Conservation (phyloP, 345 rosid species). For the Rhizophora apiculata region DNA sequence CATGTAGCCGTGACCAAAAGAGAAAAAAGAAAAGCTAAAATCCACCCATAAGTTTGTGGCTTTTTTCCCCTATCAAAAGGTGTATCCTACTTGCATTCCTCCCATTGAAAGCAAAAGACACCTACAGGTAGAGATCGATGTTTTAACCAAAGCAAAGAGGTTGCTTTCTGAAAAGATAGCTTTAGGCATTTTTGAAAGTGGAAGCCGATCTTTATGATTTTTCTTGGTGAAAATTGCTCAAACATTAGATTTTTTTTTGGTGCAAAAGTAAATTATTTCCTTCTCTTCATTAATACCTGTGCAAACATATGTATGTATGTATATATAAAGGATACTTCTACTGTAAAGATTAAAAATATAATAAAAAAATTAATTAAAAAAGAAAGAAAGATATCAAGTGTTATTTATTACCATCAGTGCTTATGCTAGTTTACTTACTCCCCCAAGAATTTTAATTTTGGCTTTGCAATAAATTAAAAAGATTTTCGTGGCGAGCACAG, state of each 20-base stretch:
- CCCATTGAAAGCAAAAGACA: constrained; percentile 21
- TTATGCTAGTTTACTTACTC: too few species aligned
- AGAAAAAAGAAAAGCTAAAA: constrained; percentile 2
- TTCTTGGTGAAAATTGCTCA: background rate
- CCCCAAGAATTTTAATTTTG: too few species aligned
- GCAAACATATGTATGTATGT: background rate
- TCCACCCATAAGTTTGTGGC: constrained; percentile 4
- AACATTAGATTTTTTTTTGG: background rate
- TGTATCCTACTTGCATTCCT: constrained; percentile 15
- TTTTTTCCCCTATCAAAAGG: constrained; percentile 14
- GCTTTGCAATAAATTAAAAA: too few species aligned
- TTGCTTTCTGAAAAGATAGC: constrained; percentile 24
- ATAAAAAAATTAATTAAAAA: too few species aligned
- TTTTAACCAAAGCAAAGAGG: constrained; percentile 12
- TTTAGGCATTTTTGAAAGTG: constrained; percentile 17
- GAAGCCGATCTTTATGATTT: background rate
- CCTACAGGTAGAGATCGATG: background rate
- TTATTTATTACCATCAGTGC: too few species aligned
- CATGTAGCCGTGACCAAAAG: background rate
- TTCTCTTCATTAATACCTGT: background rate
- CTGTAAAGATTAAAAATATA: too few species aligned
- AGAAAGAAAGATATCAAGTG: too few species aligned
- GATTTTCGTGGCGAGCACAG: too few species aligned
- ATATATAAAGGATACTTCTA: background rate
- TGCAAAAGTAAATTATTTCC: background rate